Evolutionary conservation across 2,329 filamentous ascomycete species (phyloP).

Genomic region (Beauveria caledonica): DNA sequence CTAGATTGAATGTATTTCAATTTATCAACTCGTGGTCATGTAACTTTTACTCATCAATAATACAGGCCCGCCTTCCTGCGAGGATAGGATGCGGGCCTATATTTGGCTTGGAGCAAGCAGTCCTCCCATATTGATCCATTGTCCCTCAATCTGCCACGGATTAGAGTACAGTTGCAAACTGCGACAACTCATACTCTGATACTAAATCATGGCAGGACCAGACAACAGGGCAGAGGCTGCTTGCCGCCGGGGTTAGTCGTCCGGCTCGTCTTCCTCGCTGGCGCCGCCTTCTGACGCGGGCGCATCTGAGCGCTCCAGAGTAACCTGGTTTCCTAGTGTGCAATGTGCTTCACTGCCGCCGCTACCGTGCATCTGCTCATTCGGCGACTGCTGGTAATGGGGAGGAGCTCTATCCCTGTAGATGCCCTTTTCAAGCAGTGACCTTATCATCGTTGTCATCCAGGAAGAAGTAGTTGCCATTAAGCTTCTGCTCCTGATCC

Average conservation of each 20-base stretch:
- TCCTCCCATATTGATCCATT: constrained; percentile 55
- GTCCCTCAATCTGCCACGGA: constrained; percentile 44
- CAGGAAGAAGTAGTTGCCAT: constrained; percentile 96
- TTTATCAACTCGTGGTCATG: not conserved
- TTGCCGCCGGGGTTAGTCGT: constrained; percentile 51
- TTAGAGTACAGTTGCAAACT: not conserved
- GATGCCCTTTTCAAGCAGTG: constrained; percentile 50
- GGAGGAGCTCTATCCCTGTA: constrained; percentile 25
- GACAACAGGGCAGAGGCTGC: constrained; percentile 59
- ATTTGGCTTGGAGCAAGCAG: constrained; percentile 34
- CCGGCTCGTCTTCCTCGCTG: constrained; percentile 59
- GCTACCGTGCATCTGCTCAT: constrained; percentile 6
- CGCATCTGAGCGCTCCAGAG: constrained; percentile 17
- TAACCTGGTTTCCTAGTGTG: not conserved
- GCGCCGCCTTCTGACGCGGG: constrained; percentile 38
- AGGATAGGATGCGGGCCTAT: constrained; percentile 25
- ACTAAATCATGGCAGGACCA: constrained; percentile 41
- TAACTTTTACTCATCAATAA: constrained; percentile 2
- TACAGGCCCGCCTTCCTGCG: constrained; percentile 25
- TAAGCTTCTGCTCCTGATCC: constrained; percentile 93
- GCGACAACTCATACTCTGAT: not conserved
- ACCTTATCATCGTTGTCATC: constrained; percentile 57
- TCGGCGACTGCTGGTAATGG: constrained; percentile 18
- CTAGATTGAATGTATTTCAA: not conserved
- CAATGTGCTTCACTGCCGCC: not conserved